Conservation (phyloP, 768 basidiomycete genomes). For the Lactifluus echinatus region DNA sequence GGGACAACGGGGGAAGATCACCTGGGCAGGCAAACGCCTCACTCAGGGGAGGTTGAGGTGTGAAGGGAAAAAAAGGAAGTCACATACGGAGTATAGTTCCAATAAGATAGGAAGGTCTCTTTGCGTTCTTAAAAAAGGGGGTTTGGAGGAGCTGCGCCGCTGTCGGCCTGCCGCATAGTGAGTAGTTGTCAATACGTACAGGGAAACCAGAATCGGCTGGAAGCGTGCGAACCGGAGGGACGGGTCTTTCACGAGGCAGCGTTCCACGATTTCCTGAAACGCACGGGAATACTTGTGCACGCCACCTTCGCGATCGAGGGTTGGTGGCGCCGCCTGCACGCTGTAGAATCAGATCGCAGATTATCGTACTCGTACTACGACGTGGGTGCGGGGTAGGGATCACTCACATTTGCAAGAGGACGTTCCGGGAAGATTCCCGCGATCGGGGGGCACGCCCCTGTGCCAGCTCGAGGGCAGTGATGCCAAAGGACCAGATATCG, state of each 20-base stretch:
- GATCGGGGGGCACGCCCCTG: constrained; percentile 84
- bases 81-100: constrained; percentile 60
- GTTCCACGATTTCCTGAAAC: constrained; percentile 77
- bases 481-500: constrained; percentile 95
- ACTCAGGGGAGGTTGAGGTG: background rate
- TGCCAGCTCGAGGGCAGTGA: constrained; percentile 86
- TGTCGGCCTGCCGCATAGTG: constrained; percentile 69
- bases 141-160: constrained; percentile 69
- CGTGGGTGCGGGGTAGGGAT: constrained; percentile 1
- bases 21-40: constrained; percentile 29
- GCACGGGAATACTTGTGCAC: constrained; percentile 66
- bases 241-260: constrained; percentile 82
- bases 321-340: constrained; percentile 71
- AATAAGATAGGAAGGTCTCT: constrained; percentile 73
- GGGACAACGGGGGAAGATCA: constrained; percentile 62
- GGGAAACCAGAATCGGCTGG: too few species aligned
- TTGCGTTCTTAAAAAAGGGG: constrained; percentile 71
- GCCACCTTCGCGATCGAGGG: constrained; percentile 64
- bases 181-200: too few species aligned
- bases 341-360: constrained; percentile 28
- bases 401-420: constrained; percentile 65
- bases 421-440: constrained; percentile 60
- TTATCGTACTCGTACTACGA: background rate
- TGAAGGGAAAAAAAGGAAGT: background rate
- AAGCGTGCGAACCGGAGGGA: constrained; percentile 44